Evolutionary conservation across 495 filamentous ascomycete genomes (phyloP).

Genomic region (Aspergillus heteromorphus): DNA sequence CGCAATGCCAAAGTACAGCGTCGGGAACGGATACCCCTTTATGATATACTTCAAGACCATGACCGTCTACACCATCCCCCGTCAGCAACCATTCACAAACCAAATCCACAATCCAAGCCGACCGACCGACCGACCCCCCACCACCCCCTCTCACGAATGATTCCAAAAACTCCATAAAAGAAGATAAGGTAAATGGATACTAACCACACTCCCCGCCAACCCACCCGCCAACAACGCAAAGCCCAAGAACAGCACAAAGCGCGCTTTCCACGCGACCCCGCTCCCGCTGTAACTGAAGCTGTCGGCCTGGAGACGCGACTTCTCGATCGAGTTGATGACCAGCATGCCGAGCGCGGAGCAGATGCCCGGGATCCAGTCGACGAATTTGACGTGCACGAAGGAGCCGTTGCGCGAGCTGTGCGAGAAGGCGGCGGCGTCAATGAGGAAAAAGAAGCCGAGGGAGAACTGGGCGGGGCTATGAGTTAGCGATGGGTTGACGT

Average conservation of each 20-base stretch:
- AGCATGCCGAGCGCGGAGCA: constrained; percentile 94
- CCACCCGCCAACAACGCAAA: constrained; percentile 93
- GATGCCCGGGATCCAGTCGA: constrained; percentile 98
- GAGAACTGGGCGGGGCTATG: constrained; percentile 65
- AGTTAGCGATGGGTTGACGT: too few relatives aligned
- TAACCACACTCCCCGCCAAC: constrained; percentile 79
- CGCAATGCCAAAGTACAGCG: constrained; percentile 87
- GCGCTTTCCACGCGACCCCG: constrained; percentile 93
- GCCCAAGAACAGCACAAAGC: constrained; percentile 90
- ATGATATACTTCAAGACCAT: constrained; percentile 91
- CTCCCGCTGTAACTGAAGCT: constrained; percentile 79
- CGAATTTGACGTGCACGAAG: constrained; percentile 83
- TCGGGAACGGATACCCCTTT: constrained; percentile 69
- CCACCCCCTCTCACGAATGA: not conserved
- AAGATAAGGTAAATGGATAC: constrained; percentile 11
- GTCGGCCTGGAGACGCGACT: constrained; percentile 78
- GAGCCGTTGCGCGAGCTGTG: constrained; percentile 72
- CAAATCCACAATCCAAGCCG: not conserved
- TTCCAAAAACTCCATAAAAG: not conserved
- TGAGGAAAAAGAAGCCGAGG: constrained; percentile 90
- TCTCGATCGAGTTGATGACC: constrained; percentile 98
- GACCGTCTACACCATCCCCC: constrained; percentile 63
- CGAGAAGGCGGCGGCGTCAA: constrained; percentile 88
- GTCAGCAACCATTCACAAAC: too few relatives aligned
- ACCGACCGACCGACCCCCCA: not conserved